Conservation (phyloP, 1,284 basidiomycete genomes). For the Porodaedalea pini region DNA sequence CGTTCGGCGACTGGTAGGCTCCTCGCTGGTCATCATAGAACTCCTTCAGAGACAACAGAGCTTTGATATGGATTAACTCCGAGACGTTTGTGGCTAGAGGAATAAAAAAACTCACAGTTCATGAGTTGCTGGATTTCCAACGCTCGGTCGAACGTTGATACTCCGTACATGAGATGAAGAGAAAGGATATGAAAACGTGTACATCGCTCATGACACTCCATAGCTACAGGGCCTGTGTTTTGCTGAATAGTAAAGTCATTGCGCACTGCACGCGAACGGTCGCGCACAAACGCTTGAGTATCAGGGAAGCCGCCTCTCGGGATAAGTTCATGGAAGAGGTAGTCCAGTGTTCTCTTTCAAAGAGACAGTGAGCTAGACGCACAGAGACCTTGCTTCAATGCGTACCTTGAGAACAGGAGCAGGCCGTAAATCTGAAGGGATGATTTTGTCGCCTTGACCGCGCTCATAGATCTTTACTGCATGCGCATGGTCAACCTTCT, state of each 20-base stretch:
- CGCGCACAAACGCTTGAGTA: constrained; percentile 85
- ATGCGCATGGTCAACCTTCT: constrained; percentile 77
- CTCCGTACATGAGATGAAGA: constrained; percentile 70
- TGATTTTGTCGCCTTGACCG: constrained; percentile 87
- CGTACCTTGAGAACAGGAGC: constrained; percentile 76
- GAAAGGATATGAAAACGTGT: constrained; percentile 92
- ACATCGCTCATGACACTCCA: constrained; percentile 91
- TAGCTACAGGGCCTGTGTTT: constrained; percentile 71
- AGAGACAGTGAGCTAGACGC: constrained; percentile 17
- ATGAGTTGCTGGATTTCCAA: constrained; percentile 87
- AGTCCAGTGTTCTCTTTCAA: constrained; percentile 81
- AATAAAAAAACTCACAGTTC: constrained; percentile 64
- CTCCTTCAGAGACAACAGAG: constrained; percentile 87
- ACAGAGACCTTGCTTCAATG: constrained; percentile 5
- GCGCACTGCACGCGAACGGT: constrained; percentile 86
- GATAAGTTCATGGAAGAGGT: constrained; percentile 84
- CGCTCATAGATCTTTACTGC: constrained; percentile 96
- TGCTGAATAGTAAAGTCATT: constrained; percentile 96
- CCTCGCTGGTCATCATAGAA: constrained; percentile 86
- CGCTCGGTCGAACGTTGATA: constrained; percentile 59
- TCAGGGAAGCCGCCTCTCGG: constrained; percentile 63
- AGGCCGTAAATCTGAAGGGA: constrained; percentile 92
- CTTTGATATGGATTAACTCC: constrained; percentile 38
- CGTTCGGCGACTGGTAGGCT: constrained; percentile 67
- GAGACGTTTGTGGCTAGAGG: neutral